Evolutionary conservation across 2,329 filamentous ascomycete species (phyloP).

Genomic region (Alternaria alternata): DNA sequence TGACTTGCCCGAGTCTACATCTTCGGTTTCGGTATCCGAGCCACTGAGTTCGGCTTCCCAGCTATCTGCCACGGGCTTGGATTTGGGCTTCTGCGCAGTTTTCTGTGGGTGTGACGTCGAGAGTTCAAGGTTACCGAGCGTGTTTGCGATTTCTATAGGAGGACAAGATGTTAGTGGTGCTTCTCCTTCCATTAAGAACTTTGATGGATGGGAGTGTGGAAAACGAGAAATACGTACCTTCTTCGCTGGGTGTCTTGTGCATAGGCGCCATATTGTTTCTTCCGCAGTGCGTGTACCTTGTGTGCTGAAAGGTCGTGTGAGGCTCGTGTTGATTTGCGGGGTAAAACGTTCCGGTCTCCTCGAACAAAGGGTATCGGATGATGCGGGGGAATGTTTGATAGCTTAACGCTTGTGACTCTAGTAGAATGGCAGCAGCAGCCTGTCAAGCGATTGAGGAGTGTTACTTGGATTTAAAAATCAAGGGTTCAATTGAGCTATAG

Average conservation of each 20-base stretch:
- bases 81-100: slow-evolving; percentile 44
- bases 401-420: slow-evolving; percentile 3
- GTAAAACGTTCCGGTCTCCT: slow-evolving; percentile 2
- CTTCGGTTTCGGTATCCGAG: slow-evolving; percentile 45
- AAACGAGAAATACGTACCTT: slow-evolving; percentile 5
- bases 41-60: slow-evolving; percentile 77
- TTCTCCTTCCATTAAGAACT: background rate
- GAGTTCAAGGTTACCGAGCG: slow-evolving; percentile 49
- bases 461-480: background rate
- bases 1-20: background rate
- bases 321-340: slow-evolving; percentile 6
- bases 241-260: slow-evolving; percentile 22
- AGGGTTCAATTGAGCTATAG: background rate
- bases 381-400: background rate
- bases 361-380: background rate
- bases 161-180: background rate
- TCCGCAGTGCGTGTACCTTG: background rate
- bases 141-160: slow-evolving; percentile 45
- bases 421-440: background rate
- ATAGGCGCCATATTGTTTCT: slow-evolving; percentile 12
- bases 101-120: slow-evolving; percentile 44
- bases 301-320: slow-evolving; percentile 1
- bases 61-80: slow-evolving; percentile 67
- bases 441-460: background rate
- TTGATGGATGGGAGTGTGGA: background rate